Base-by-base conservation (phyloP, 768 basidiomycete species). In the Sarcodon sp. region DNA sequence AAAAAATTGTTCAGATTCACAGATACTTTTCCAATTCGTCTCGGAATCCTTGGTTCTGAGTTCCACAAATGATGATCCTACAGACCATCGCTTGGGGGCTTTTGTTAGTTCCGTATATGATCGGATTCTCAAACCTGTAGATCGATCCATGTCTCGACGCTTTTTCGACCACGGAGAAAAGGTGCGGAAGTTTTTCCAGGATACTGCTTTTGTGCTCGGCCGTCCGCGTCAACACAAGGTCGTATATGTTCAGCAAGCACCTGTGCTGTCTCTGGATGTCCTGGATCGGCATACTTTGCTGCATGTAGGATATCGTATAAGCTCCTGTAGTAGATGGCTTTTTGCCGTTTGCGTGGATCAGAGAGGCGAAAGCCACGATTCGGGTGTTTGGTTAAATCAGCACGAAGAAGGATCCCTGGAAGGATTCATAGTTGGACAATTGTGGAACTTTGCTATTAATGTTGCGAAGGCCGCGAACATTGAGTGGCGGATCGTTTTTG, bases 401-500 rank as follows among this genome's bases (percentile, higher is more conserved):
- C 70, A 72, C 8, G 66, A 68, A 11, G 59, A 60, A 12, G 21
- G 41, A n/a, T 57, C 60, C 6, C 67, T 72, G 16, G 76, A 78
- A 51, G 62, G 63, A 11, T 75, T 75, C 50, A 61, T 76, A 3
- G 71, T 81, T 3, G 65, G 62, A 44, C 77, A 76, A 50, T 69
- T 91, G 6, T 89, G 87, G 87, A 70, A 71, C 11, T 87, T 91
- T 61, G 74, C 72, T 0, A 59, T 73, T 47, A 69, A 72, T 34
- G 75, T 84, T 55, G 77, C 80, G 9, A 71, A 69, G 55, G 75
- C 69, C 51, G 81, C 80, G 9, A 77, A 79, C 57, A 66, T 88
- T 16, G 87, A 91, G 59, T 92, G 89, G 89, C 72, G 82, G 46
- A 64, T 91, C 9, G 79, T 83, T 7, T 68, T 92, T 49, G 66